These are phyloP conservation scores for Pulveroboletus ravenelii DNA, from an alignment of 768 basidiomycete genomes.

Conservation along the genomic window DNA sequence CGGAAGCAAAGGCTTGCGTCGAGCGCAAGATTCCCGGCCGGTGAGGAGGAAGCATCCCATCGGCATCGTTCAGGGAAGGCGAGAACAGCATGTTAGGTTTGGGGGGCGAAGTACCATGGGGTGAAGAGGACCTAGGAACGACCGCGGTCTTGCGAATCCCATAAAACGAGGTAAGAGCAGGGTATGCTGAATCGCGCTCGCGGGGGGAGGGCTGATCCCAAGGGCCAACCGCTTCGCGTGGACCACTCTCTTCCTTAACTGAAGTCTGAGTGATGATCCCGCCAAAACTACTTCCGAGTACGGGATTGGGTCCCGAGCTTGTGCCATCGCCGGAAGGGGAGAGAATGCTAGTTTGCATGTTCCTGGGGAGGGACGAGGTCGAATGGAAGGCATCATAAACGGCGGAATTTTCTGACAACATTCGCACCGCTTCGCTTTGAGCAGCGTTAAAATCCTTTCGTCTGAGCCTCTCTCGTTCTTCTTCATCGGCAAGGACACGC, in stretches of 20 bases:
- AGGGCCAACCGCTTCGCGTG: constrained; percentile 28
- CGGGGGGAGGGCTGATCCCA: constrained; percentile 32
- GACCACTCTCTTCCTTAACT: constrained; percentile 20
- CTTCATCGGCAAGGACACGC: constrained; percentile 57
- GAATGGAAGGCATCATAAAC: constrained; percentile 81
- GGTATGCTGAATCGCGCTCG: constrained; percentile 27
- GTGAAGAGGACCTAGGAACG: constrained; percentile 25
- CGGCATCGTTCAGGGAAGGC: constrained; percentile 24
- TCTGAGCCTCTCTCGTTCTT: constrained; percentile 48
- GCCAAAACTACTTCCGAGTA: constrained; percentile 23
- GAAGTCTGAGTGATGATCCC: constrained; percentile 25
- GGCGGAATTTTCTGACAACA: constrained; percentile 39
- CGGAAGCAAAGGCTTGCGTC: constrained; percentile 20
- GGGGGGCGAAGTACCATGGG: constrained; percentile 25
- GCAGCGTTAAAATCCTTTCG: constrained; percentile 47
- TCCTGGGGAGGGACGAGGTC: constrained; percentile 35
- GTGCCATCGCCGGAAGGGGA: constrained; percentile 20
- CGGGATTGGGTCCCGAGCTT: constrained; percentile 12
- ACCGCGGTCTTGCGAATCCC: constrained; percentile 21
- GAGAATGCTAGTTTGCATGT: constrained; percentile 21
- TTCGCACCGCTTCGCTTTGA: constrained; percentile 34
- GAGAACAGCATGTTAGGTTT: constrained; percentile 22
- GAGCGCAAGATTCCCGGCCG: constrained; percentile 28
- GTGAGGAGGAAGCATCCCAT: constrained; percentile 32
- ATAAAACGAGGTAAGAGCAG: constrained; percentile 26